Base-by-base conservation (phyloP, 1,139 yeast species). In the Candida tetrigidarum region DNA sequence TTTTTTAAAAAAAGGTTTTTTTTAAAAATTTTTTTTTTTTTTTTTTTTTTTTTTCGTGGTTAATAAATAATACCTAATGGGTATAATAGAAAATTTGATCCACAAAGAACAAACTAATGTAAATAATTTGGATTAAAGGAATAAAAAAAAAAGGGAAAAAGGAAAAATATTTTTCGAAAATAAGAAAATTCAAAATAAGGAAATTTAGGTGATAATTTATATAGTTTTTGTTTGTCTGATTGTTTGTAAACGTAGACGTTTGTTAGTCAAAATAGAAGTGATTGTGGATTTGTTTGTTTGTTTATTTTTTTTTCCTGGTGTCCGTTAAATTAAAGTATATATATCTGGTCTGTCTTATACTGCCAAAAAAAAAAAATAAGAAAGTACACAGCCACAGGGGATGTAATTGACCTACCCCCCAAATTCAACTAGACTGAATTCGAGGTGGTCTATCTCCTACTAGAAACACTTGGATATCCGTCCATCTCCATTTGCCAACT, bases 171-270 rank as follows among this genome's bases (percentile, higher is more conserved):
- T 26, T 11, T 26, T n/a, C 18, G 5, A 15, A 6, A 8, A n/a
- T n/a, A 14, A 30, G 9, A 7, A 32, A 32, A 32, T 18, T 12
- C 23, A 19, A 8, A 32, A 19, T 5, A 10, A n/a, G 14, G 35
- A n/a, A 19, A 32, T 32, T 19, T 18, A 11, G 23, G 15, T 18
- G 23, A 32, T 32, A 18, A 32, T 32, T 32, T 32, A 32, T 32
- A 32, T 18, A 11, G 5, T 32, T 32, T 18, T 32, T 29, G n/a
- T 15, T 29, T 26, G 25, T 22, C 9, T 22, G 25, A 6, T 22
- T 9, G 8, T 22, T 22, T 22, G 8, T 9, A 22, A 9, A 9
- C 5, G 9, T 5, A 22, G 25, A 5, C 25, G 5, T 22, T 22
- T 9, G 25, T 9, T 9, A 22, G 25, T 9, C 25, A 22, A 9